Conservation (phyloP, 2,329 filamentous ascomycete genomes). For the Xylariaceae sp. region DNA sequence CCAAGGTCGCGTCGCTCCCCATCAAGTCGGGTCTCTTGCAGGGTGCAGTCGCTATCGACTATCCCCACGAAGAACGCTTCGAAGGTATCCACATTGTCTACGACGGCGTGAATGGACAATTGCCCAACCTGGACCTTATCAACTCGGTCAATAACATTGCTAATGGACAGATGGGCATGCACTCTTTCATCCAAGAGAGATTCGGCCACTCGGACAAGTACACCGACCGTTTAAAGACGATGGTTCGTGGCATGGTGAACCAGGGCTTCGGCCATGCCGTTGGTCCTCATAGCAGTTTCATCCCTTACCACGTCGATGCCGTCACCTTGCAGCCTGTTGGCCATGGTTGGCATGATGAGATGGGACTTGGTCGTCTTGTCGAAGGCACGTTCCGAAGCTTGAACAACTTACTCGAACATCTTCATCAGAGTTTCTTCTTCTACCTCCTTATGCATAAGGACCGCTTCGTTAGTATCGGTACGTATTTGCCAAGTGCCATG, state of each 20-base stretch:
- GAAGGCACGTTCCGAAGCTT: constrained; percentile 89
- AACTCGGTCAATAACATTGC: constrained; percentile 90
- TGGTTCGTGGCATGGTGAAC: constrained; percentile 86
- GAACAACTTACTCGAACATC: constrained; percentile 92
- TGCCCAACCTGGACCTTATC: constrained; percentile 92
- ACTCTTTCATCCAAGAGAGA: constrained; percentile 79
- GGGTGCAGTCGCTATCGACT: constrained; percentile 89
- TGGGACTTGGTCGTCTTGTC: constrained; percentile 83
- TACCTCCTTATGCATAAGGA: constrained; percentile 89
- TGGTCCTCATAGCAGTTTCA: constrained; percentile 90
- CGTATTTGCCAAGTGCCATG: constrained; percentile 97
- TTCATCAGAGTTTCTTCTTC: constrained; percentile 99
- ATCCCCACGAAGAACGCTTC: constrained; percentile 77
- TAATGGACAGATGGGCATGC: constrained; percentile 85
- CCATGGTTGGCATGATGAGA: constrained; percentile 94
- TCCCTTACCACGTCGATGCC: constrained; percentile 95
- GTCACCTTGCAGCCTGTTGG: constrained; percentile 88
- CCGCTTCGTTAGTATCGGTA: constrained; percentile 95
- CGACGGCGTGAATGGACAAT: constrained; percentile 89
- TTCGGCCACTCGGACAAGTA: constrained; percentile 72
- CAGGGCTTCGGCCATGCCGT: constrained; percentile 86
- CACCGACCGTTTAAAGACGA: constrained; percentile 73
- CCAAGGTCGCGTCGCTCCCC: constrained; percentile 66
- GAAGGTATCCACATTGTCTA: constrained; percentile 87
- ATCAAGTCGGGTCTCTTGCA: constrained; percentile 92